Percentiles rank a stretch among this genome's conserved stretches.
Evolutionary conservation across 2,329 filamentous ascomycete species (phyloP).

Genomic region (Mycosphaerelloides madeirae): DNA sequence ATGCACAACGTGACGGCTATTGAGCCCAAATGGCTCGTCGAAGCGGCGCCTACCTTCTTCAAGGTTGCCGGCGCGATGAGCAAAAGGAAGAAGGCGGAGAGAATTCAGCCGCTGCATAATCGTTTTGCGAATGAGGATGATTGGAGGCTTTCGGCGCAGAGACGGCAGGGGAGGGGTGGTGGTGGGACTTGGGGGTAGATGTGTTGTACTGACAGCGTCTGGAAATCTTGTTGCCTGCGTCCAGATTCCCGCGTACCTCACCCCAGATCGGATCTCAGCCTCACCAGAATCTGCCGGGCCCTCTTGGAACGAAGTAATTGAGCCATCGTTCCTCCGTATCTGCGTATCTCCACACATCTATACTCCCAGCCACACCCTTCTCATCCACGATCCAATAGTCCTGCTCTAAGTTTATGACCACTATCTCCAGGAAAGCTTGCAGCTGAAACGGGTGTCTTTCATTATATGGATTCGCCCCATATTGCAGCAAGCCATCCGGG

Average conservation of each 20-base stretch:
- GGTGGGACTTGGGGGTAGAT: conserved; percentile 86
- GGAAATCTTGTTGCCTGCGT: too few relatives aligned
- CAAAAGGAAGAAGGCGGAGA: conserved; percentile 88
- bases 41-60: conserved; percentile 98
- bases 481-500: conserved; percentile 10
- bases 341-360: conserved; percentile 13
- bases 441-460: conserved; percentile 6
- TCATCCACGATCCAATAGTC: conserved; percentile 11
- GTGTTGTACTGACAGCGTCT: too few relatives aligned
- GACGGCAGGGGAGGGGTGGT: conserved; percentile 75
- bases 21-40: conserved; percentile 89
- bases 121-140: conserved; percentile 89
- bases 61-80: conserved; percentile 84
- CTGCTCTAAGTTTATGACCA: conserved; percentile 6
- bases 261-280: too few relatives aligned
- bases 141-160: conserved; percentile 87
- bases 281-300: conserved; percentile 12
- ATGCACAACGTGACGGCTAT: conserved; percentile 94
- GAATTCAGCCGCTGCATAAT: conserved; percentile 93
- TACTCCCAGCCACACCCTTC: conserved; percentile 13
- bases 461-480: conserved; percentile 12
- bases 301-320: conserved; percentile 9
- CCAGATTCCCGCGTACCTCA: too few relatives aligned
- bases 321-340: conserved; percentile 13
- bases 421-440: conserved; percentile 13